Base-by-base conservation (phyloP, 495 filamentous ascomycete species). In the Cetradonia linearis region DNA sequence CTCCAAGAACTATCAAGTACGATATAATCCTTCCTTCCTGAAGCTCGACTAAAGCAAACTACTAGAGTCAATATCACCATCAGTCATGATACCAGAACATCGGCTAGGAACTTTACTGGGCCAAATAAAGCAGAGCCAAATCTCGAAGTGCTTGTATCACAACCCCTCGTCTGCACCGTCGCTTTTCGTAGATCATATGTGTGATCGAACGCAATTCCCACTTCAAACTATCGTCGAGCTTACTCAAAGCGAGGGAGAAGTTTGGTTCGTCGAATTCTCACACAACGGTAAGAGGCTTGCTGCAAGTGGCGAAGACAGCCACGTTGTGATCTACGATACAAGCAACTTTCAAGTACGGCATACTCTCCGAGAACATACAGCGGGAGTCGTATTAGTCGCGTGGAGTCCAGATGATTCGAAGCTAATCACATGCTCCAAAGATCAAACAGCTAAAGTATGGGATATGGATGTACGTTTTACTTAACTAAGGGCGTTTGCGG, bases 51-150 rank as follows among this genome's bases (percentile, higher is more conserved):
- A 40, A 60, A 14, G n/a, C 55, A n/a, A 57, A 37, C 16, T 30
- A 57, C 14, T 59, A 94, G 89, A 79, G 75, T 95, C 82, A 36
- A 94, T 99, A 60, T 94, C 94, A 5, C 93, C 93, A 1, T 91
- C 89, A n/a, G 87, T 95, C 28, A 97, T 99, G 94, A 88, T 99
- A 54, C 94, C 93, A 6, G 88, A 94, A 65, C 89, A 94, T 70
- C 87, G 93, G 14, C 77, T 99, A n/a, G 89, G 88, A 9, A 76
- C 81, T 30, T 72, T 99, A n/a, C 73, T 99, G 54, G 77, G 88
- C 53, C 81, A 92, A 59, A 82, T 94, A 31, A 95, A 96, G 67
- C 75, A 83, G 53, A 81, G 76, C 57, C 92, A 96, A 72, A 87
- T 97, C 48, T 79, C 82, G 53, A 78, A 81, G 42, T 99, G 93